phyloP scores from a whole-genome alignment of 371 early-diverging fungal genomes.

The Funneliformis caledonium region DNA sequence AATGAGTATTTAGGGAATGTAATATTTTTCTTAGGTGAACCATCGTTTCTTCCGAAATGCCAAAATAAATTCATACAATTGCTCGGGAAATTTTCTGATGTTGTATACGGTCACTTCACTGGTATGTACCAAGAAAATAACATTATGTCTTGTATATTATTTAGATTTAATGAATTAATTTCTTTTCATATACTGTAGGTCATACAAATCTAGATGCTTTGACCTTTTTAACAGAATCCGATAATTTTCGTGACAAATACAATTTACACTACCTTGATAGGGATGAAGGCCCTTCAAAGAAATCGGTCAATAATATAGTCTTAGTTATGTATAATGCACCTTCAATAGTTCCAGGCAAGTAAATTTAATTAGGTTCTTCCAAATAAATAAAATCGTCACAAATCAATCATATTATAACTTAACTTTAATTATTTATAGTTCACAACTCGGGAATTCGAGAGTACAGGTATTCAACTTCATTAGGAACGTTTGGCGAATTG shows the following conservation, averaged over 20 bases:
- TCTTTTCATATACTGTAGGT: conserved; percentile 7
- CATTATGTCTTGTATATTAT: background rate
- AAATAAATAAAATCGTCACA: background rate
- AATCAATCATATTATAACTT: background rate
- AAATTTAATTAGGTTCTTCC: background rate
- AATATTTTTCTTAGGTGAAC: conserved; percentile 17
- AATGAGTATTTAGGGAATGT: too few species aligned
- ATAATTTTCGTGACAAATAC: conserved; percentile 16
- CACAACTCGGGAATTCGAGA: conserved; percentile 60
- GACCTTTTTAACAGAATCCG: conserved; percentile 28
- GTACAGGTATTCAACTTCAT: conserved; percentile 51
- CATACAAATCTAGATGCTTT: conserved; percentile 40
- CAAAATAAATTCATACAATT: conserved; percentile 49
- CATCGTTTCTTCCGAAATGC: conserved; percentile 45
- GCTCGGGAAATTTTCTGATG: conserved; percentile 51
- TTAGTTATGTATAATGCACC: conserved; percentile 55
- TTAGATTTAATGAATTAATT: background rate
- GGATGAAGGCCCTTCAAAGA: conserved; percentile 23
- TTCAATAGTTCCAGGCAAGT: conserved; percentile 53
- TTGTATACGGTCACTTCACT: conserved; percentile 56
- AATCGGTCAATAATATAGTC: conserved; percentile 23
- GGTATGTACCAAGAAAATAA: conserved; percentile 47
- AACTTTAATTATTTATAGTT: conserved; percentile 2
- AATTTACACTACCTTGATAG: conserved; percentile 41
- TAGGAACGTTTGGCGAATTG: conserved; percentile 46